Conservation (phyloP, 331 rosid species). For the Malus hybrid region DNA sequence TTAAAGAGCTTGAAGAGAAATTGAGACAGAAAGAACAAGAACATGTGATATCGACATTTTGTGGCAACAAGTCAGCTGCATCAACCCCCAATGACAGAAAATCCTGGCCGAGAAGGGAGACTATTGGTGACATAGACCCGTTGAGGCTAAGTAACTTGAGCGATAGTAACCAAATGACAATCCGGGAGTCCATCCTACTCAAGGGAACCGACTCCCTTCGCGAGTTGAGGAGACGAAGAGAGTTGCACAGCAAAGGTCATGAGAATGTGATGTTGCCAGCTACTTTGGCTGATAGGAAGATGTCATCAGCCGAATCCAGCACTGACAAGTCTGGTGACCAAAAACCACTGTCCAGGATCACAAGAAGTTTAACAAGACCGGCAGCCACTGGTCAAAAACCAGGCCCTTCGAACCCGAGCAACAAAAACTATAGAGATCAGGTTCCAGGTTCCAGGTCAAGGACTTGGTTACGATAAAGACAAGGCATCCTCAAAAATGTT, state of each 20-base stretch:
- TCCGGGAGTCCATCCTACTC: constrained; percentile 32
- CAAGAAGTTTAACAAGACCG: constrained; percentile 33
- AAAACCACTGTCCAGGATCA: constrained; percentile 18
- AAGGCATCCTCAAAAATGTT: background rate
- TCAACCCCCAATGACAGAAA: constrained; percentile 27
- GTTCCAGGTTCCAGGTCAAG: constrained; percentile 43
- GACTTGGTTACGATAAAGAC: constrained; percentile 48
- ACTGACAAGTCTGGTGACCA: constrained; percentile 52
- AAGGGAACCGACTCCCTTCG: constrained; percentile 42
- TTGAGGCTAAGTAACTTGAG: constrained; percentile 35
- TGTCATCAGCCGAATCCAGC: background rate
- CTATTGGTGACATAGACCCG: constrained; percentile 30
- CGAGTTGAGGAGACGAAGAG: constrained; percentile 42
- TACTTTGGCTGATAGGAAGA: constrained; percentile 18
- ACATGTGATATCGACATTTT: constrained; percentile 11
- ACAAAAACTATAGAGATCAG: constrained; percentile 45
- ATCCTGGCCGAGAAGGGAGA: constrained; percentile 24
- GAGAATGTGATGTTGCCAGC: constrained; percentile 29
- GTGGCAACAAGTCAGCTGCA: constrained; percentile 33
- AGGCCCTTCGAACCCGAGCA: constrained; percentile 18
- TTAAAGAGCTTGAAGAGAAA: constrained; percentile 56
- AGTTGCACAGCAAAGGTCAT: constrained; percentile 38
- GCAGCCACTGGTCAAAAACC: constrained; percentile 31
- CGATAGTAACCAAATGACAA: constrained; percentile 26
- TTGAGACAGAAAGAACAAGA: constrained; percentile 42